Conservation (phyloP, 768 basidiomycete genomes). For the Cystofilobasidium capitatum region DNA sequence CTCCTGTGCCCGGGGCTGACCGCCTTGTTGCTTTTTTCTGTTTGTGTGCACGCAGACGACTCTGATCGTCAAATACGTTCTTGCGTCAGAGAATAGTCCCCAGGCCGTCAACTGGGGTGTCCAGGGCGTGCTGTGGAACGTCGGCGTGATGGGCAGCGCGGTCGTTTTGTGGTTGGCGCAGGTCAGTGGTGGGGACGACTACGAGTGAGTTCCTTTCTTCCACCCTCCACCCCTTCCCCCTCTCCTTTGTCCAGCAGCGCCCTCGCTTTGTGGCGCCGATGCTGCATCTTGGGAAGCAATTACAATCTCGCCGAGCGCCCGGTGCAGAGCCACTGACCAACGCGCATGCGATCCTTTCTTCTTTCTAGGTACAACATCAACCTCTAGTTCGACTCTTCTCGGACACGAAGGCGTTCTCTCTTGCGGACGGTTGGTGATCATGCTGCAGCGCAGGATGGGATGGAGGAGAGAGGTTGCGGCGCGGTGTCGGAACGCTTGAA, state of each 20-base stretch:
- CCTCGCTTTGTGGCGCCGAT: not conserved
- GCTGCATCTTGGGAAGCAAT: too few species aligned
- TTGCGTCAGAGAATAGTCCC: conserved; percentile 55
- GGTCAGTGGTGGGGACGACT: conserved; percentile 63
- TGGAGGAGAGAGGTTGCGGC: not conserved
- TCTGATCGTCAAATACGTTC: conserved; percentile 78
- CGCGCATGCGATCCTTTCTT: not conserved
- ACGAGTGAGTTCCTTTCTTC: conserved; percentile 54
- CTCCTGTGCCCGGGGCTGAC: too few species aligned
- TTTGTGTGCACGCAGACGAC: conserved; percentile 52
- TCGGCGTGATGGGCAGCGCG: conserved; percentile 55
- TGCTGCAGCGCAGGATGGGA: too few species aligned
- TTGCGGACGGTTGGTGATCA: not conserved
- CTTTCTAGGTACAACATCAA: conserved; percentile 27
- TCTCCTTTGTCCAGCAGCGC: not conserved
- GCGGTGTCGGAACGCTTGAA: not conserved
- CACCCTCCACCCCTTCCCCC: not conserved
- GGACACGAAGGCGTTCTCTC: not conserved
- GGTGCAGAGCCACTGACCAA: not conserved
- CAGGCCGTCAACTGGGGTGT: conserved; percentile 84
- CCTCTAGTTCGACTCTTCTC: conserved; percentile 2
- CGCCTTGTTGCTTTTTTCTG: not conserved
- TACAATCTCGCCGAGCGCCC: not conserved
- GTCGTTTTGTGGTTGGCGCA: conserved; percentile 89
- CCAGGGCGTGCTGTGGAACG: conserved; percentile 90